A percentile compares a stretch with the other conserved stretches of the same genome.
Conservation (phyloP, 305 asterid species). For the Fraxinus platypoda region DNA sequence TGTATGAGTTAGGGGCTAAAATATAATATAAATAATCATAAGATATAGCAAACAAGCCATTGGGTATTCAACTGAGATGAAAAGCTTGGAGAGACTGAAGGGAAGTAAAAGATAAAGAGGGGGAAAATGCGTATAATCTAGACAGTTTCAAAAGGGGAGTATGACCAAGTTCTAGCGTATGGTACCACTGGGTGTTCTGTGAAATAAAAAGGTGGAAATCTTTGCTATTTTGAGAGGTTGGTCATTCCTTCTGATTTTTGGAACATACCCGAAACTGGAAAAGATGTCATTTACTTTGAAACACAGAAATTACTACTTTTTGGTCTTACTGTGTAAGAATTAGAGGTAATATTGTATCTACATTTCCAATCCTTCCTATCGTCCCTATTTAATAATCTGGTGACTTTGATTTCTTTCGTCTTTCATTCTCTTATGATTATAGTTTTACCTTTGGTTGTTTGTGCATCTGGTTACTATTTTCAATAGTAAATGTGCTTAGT, state of each 20-base stretch:
- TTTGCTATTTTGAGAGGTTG: not conserved
- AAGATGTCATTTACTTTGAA: not conserved
- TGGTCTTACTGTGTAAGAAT: not conserved
- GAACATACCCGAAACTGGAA: not conserved
- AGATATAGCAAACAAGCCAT: not conserved
- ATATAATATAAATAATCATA: not conserved
- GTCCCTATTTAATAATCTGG: not conserved
- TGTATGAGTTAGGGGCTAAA: not conserved
- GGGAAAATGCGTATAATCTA: not conserved
- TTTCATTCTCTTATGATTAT: not conserved
- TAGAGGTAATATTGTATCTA: not conserved
- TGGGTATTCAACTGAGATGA: not conserved
- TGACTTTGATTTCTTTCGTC: not conserved
- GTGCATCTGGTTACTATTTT: not conserved
- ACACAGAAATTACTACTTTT: not conserved
- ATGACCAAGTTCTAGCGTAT: not conserved
- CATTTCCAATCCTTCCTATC: not conserved
- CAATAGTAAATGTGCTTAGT: slow-evolving; percentile 9
- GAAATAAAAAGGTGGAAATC: not conserved
- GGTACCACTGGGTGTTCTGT: not conserved
- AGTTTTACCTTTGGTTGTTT: not conserved
- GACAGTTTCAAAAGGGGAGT: not conserved
- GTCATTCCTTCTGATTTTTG: not conserved
- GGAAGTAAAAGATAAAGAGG: not conserved
- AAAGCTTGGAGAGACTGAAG: not conserved